Evolutionary conservation across 495 filamentous ascomycete species (phyloP), one percentile per base, ranked within the genome.

Genomic region (Aspergillus cavernicola): DNA sequence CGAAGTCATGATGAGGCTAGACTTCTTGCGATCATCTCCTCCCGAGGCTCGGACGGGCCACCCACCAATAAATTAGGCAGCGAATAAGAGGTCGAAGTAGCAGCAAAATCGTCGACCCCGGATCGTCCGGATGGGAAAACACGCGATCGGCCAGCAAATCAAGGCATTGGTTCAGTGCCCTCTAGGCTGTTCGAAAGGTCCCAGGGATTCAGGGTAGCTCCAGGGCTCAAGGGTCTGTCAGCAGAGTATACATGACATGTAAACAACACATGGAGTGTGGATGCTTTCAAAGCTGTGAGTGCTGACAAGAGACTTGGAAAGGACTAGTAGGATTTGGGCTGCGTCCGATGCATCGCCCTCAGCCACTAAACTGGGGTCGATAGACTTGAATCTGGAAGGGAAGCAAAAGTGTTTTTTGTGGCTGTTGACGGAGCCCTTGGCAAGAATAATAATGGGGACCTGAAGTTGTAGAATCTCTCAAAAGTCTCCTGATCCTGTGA

Each of bases 111-210:
- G 12, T 38, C 45, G 24, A 60, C 58, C 58, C 58, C 58, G 58
- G 58, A 61, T 61, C 58, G 58, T 39, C 58, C 50, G 58, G 58
- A 53, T 48, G 36, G 12, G 7, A n/a, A 43, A 31, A 16, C 18
- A 33, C 46, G 50, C n/a, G 44, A 28, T 19, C 42, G 24, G 15
- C 18, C 28, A 39, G 9, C 32, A 53, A 48, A 29, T 44, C 39
- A 53, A 49, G 38, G 19, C 23, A 31, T 16, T n/a, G 15, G n/a
- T 18, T 15, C 26, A n/a, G 22, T 20, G 37, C 33, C 29, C 29
- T 36, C 50, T 44, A 5, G 26, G 31, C 11, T n/a, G 3, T 33
- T 13, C 24, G 33, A 13, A 28, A 31, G 28, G 5, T 12, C 33
- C n/a, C n/a, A n/a, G n/a, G 33, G 10, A 4, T 36, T 39, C 36